Base-by-base conservation (phyloP, 306 rosid species). In the Acacia confusa region DNA sequence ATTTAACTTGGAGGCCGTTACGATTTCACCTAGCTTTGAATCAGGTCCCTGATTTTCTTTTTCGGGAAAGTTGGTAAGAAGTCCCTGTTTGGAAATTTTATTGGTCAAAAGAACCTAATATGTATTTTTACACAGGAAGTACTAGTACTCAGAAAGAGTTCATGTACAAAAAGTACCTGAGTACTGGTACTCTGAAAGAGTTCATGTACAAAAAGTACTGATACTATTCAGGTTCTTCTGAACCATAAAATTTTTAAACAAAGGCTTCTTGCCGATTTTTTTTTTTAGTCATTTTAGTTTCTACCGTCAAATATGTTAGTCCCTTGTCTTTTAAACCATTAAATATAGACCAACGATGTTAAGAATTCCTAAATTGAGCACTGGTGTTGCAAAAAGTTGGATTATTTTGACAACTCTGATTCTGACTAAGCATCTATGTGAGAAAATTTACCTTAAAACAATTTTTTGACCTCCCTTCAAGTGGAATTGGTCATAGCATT, bases 401-500 rank as follows among this genome's bases (percentile, higher is more conserved):
- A 45, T 45, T 45, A 13, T 45, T 50, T 50, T 0, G 57, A 50
- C 52, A 45, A 14, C 52, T 50, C 16, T 10, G 19, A 17, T 50
- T 50, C 57, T 50, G n/a, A 50, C n/a, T 50, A 50, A 17, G n/a
- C n/a, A 50, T 17, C n/a, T 4, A 50, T 50, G 57, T 17, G 22
- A 6, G 7, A 50, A 48, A 48, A 48, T 43, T 43, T 43, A 43
- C 10, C 14, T 43, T 9, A 17, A 50, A 50, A 17, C 9, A 50
- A 16, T 17, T 4, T 50, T 50, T 17, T 50, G 57, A 50, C 22
- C 22, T 50, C 57, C 57, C 57, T 50, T 50, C 20, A 50, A 17
- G 57, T 14, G 17, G 57, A 5, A 50, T 50, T 50, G 57, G 57
- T 82, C 84, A 86, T 82, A 11, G 90, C 86, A 30, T 74, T 22